Base-by-base conservation (phyloP, 2,329 filamentous ascomycete genomes). In the Diatrype stigma region DNA sequence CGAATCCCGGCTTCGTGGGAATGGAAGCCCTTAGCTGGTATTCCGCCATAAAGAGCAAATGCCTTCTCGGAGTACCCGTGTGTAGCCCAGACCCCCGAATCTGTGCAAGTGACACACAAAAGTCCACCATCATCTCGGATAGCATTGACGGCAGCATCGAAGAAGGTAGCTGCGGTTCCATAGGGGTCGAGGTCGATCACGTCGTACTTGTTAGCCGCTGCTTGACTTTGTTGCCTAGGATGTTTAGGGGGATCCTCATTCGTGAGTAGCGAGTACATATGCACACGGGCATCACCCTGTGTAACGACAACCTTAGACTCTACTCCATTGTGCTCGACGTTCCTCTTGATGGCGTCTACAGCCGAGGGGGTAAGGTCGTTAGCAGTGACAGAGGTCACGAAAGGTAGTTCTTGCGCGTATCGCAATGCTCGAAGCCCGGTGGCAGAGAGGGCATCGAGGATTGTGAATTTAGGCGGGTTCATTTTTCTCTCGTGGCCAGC, bases 101-200 rank as follows among this genome's bases (percentile, higher is more conserved):
- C 94, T 0, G 94, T 99, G 70, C 94, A 99, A 2, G 94, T 99
- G 5, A 99, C 88, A 67, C 92, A 96, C 4, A 99, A 79, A 37
- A 99, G 77, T 3, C 94, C 94, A 1, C 93, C 93, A 60, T 96
- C 90, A 56, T 87, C 81, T 46, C 80, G 84, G 7, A 96, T 81
- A 1, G 89, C 84, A 70, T 96, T 92, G 8, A 99, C 77, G 1
- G 94, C 91, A 1, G 90, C 85, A 66, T 99, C 94, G 49, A 99
- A 80, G 69, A 99, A 99, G 1, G 90, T 89, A 10, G 89, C 90
- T 1, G 93, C 94, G 0, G 90, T 95, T 40, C 94, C 94, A 63
- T 99, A 99, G 0, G 94, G 94, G 67, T 99, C 94, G 28, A 99
- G 80, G 67, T 99, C 94, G 56, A 99, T 94, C 21, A 96, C 92